Conservation (phyloP, 768 basidiomycete genomes). For the Strobilomyces dryophilus region DNA sequence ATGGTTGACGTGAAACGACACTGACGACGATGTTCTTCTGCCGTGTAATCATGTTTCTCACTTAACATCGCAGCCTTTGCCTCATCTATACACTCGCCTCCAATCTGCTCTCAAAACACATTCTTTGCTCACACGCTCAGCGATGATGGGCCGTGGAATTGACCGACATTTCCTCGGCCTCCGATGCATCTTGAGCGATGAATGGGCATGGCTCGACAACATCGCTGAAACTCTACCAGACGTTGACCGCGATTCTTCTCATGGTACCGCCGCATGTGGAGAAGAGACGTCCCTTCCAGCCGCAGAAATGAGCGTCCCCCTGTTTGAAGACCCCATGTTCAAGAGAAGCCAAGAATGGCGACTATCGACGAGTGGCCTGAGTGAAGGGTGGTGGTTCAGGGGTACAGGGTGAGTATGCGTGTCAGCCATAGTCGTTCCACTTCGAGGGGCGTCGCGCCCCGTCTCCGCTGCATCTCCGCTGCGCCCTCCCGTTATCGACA, state of each 20-base stretch:
- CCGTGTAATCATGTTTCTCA: not conserved
- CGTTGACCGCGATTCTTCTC: conserved; percentile 1
- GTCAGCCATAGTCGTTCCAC: not conserved
- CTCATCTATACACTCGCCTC: conserved; percentile 46
- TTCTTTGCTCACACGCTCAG: conserved; percentile 65
- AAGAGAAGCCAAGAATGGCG: conserved; percentile 77
- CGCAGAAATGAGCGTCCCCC: conserved; percentile 15
- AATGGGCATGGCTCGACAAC: conserved; percentile 27
- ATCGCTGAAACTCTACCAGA: not conserved
- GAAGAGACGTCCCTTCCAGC: not conserved
- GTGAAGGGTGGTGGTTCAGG: conserved; percentile 78
- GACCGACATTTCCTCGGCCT: conserved; percentile 92
- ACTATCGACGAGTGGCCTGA: conserved; percentile 85
- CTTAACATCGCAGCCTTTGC: conserved; percentile 8
- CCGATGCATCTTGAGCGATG: conserved; percentile 51
- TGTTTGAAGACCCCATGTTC: conserved; percentile 81
- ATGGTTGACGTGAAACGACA: not conserved
- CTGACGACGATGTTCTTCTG: conserved; percentile 5
- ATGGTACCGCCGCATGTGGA: not conserved
- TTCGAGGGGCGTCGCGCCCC: not conserved
- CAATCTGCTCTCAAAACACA: conserved; percentile 69
- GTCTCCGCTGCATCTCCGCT: not conserved
- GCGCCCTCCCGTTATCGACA: conserved; percentile 1
- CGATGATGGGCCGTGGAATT: conserved; percentile 77
- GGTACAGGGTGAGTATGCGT: conserved; percentile 67